phyloP scores from a whole-genome alignment of 2,329 filamentous ascomycete species.

The Aureobasidium uvarum region DNA sequence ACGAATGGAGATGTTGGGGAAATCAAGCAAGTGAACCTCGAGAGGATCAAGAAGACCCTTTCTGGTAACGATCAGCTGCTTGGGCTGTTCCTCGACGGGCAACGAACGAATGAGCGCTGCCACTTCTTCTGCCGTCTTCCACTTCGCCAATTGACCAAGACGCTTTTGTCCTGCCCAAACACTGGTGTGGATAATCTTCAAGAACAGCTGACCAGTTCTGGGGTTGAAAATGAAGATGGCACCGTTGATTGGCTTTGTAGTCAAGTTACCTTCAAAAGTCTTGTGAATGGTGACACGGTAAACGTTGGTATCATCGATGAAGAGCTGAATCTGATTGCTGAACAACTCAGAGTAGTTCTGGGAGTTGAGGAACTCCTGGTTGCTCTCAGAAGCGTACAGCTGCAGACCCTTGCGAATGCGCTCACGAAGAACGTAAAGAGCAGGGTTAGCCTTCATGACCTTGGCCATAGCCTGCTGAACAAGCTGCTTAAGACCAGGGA shows the following conservation, averaged over 20 bases:
- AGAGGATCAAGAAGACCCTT: slow-evolving; percentile 97
- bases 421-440: slow-evolving; percentile 91
- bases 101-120: slow-evolving; percentile 93
- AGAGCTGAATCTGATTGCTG: slow-evolving; percentile 97
- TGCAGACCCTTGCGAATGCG: slow-evolving; percentile 98
- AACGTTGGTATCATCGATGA: slow-evolving; percentile 99
- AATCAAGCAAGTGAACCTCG: slow-evolving; percentile 95
- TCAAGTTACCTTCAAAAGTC: slow-evolving; percentile 98
- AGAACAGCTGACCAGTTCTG: slow-evolving; percentile 92
- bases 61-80: slow-evolving; percentile 95
- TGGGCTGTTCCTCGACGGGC: slow-evolving; percentile 96
- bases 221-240: slow-evolving; percentile 99
- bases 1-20: slow-evolving; percentile 98
- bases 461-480: slow-evolving; percentile 99
- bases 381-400: slow-evolving; percentile 96
- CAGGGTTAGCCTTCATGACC: slow-evolving; percentile 99
- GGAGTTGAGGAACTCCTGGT: slow-evolving; percentile 98
- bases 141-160: slow-evolving; percentile 96
- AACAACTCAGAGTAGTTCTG: slow-evolving; percentile 99
- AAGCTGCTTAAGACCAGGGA: slow-evolving; percentile 92
- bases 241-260: slow-evolving; percentile 98
- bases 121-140: slow-evolving; percentile 99
- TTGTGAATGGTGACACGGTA: slow-evolving; percentile 99
- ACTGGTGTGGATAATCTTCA: slow-evolving; percentile 99
- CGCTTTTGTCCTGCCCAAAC: slow-evolving; percentile 99